phyloP scores from a whole-genome alignment of 1,139 yeast species.

The Pichia sp. region DNA sequence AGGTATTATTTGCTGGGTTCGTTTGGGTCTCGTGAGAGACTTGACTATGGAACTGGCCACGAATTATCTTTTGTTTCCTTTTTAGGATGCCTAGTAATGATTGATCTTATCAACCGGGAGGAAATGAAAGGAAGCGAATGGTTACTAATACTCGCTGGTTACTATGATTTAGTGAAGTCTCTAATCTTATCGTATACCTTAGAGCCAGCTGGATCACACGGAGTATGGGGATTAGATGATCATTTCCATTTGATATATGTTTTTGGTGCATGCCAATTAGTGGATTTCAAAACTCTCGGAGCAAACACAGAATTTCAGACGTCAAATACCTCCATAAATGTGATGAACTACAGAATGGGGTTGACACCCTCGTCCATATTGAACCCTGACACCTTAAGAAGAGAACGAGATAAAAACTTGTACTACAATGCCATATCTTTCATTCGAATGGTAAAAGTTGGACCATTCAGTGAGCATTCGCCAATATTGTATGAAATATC shows the following conservation, averaged over 20 bases:
- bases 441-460: constrained; percentile 68
- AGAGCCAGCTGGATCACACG: constrained; percentile 66
- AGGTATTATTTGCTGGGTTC: constrained; percentile 59
- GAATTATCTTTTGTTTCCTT: constrained; percentile 85
- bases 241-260: constrained; percentile 88
- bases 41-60: constrained; percentile 96
- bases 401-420: constrained; percentile 47
- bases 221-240: constrained; percentile 87
- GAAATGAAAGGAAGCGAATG: constrained; percentile 42
- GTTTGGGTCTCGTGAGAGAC: constrained; percentile 77
- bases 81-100: constrained; percentile 56
- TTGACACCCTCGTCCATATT: constrained; percentile 44
- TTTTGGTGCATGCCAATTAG: constrained; percentile 83
- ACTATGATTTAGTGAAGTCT: constrained; percentile 60
- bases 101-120: constrained; percentile 24
- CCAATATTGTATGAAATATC: constrained; percentile 79
- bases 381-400: constrained; percentile 35
- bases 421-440: constrained; percentile 79
- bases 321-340: not conserved
- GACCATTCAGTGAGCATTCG: constrained; percentile 83
- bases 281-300: constrained; percentile 34
- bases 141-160: constrained; percentile 53
- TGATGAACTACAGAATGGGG: constrained; percentile 24
- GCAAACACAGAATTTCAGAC: constrained; percentile 24
- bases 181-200: constrained; percentile 64